Conservation (phyloP, 2,329 filamentous ascomycete genomes). For the Scedosporium boydii region DNA sequence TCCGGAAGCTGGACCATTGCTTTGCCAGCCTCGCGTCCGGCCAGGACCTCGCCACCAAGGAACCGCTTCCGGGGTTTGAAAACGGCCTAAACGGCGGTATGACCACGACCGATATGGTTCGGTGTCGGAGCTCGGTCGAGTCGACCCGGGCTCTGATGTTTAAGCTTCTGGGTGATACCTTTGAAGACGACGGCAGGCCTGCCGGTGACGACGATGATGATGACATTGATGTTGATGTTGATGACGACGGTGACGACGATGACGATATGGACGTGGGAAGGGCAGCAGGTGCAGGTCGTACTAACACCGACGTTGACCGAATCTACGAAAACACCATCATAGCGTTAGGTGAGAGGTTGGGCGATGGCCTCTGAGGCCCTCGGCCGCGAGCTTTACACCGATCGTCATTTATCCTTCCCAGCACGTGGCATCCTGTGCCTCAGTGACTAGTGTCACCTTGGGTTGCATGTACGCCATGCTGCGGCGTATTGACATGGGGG, state of each 20-base stretch:
- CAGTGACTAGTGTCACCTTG: no score
- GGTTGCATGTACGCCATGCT: no score
- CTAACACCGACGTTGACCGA: constrained; percentile 42
- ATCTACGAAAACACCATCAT: constrained; percentile 76
- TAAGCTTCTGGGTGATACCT: constrained; percentile 42
- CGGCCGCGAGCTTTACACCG: no score
- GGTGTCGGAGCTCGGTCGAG: constrained; percentile 73
- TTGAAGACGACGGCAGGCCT: constrained; percentile 33
- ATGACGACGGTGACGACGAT: constrained; percentile 24
- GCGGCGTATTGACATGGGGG: no score
- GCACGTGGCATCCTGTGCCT: no score
- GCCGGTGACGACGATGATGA: constrained; percentile 34
- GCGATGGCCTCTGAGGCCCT: constrained; percentile 20
- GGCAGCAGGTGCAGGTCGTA: neutral
- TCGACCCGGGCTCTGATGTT: constrained; percentile 57
- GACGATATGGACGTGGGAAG: constrained; percentile 19
- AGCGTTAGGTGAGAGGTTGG: constrained; percentile 60
- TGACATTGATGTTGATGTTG: constrained; percentile 16
- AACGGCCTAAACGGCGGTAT: constrained; percentile 53
- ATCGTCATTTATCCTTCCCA: no score
- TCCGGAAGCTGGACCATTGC: constrained; percentile 73
- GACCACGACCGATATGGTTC: constrained; percentile 75
- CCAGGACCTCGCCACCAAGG: constrained; percentile 54
- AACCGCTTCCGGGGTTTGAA: constrained; percentile 61
- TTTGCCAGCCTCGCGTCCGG: constrained; percentile 69